phyloP scores from a whole-genome alignment of 2,329 filamentous ascomycete species.

The Beauveria bassiana region DNA sequence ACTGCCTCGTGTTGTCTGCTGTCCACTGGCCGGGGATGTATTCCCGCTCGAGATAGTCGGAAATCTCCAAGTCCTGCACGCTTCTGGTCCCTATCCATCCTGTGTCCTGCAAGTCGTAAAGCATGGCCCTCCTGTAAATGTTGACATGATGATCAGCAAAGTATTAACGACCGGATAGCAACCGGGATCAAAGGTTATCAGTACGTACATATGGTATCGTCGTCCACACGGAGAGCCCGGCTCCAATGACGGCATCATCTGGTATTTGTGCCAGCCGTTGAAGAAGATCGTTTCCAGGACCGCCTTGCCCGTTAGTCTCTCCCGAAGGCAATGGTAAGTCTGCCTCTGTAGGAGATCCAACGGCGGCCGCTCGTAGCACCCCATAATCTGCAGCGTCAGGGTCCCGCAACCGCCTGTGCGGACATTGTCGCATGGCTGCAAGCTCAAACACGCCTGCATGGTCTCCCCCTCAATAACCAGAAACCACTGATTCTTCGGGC shows the following conservation, averaged over 20 bases:
- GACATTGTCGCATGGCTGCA: neutral
- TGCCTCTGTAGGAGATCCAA: neutral
- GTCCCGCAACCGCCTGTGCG: neutral
- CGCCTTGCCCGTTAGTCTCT: neutral
- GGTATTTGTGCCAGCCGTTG: slow-evolving; percentile 1
- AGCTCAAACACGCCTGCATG: neutral
- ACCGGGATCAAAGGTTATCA: neutral
- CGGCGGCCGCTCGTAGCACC: neutral
- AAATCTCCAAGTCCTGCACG: neutral
- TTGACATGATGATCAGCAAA: neutral
- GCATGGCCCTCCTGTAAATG: neutral
- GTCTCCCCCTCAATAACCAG: neutral
- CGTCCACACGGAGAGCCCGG: neutral
- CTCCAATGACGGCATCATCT: neutral
- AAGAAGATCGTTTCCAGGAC: neutral
- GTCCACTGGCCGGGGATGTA: neutral
- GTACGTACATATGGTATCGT: neutral
- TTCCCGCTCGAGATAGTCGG: neutral
- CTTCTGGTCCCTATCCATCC: neutral
- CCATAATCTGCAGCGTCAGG: neutral
- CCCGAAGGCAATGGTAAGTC: neutral
- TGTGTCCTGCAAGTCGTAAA: neutral
- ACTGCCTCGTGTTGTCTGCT: neutral
- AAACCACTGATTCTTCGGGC: slow-evolving; percentile 2
- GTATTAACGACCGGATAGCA: no score